These are phyloP conservation scores for Leptographium flavum DNA, from an alignment of 2,329 filamentous ascomycete species.

Conservation along the genomic window DNA sequence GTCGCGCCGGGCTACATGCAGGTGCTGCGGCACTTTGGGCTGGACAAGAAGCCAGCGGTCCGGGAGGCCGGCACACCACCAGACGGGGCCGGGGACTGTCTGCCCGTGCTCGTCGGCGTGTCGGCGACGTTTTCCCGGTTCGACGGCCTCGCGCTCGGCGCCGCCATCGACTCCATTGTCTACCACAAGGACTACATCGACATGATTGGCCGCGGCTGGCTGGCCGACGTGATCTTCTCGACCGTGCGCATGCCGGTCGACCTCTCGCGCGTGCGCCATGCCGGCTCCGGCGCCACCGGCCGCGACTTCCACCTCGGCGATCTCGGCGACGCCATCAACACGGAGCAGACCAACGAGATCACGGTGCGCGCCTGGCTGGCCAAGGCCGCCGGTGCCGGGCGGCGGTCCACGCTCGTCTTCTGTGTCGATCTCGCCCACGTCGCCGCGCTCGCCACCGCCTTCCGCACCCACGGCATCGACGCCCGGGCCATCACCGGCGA, in stretches of 20 bases:
- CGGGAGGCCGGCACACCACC: conserved; percentile 8
- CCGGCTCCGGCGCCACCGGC: conserved; percentile 30
- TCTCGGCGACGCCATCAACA: conserved; percentile 77
- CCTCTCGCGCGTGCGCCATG: conserved; percentile 47
- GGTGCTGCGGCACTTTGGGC: conserved; percentile 63
- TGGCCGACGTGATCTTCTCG: conserved; percentile 85
- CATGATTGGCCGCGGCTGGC: conserved; percentile 76
- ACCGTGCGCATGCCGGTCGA: conserved; percentile 77
- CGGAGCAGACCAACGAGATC: conserved; percentile 62
- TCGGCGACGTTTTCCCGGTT: conserved; percentile 64
- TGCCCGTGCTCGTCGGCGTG: conserved; percentile 70
- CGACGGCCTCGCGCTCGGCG: conserved; percentile 69
- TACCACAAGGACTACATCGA: conserved; percentile 68
- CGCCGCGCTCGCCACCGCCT: conserved; percentile 55
- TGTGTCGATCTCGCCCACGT: conserved; percentile 87
- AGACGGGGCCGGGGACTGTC: neutral
- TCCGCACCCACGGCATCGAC: conserved; percentile 65
- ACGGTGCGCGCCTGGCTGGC: conserved; percentile 77
- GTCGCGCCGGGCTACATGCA: conserved; percentile 70
- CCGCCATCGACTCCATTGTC: conserved; percentile 86
- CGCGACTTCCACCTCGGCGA: conserved; percentile 71
- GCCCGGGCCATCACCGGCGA: conserved; percentile 75
- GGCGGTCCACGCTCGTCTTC: conserved; percentile 78
- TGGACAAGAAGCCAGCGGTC: conserved; percentile 29
- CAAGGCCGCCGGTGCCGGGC: conserved; percentile 40